These are phyloP conservation scores for Purpureocillium takamizusanense DNA, from an alignment of 2,329 filamentous ascomycete species.

Conservation along the genomic window DNA sequence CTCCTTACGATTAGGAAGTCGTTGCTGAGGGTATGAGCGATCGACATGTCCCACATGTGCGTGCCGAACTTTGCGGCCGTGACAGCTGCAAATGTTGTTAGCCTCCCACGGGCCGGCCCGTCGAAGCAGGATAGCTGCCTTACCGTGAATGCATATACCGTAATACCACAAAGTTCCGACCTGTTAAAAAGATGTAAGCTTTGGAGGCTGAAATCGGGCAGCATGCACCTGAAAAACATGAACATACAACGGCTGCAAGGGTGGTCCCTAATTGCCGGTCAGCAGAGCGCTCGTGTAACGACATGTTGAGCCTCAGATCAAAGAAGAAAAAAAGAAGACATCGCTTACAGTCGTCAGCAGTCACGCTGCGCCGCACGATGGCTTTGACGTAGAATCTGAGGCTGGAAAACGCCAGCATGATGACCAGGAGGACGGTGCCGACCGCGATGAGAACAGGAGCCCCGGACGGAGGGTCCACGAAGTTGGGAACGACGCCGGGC, in stretches of 20 bases:
- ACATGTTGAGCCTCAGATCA: too few relatives aligned
- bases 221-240: too few relatives aligned
- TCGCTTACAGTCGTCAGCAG: background rate
- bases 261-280: too few relatives aligned
- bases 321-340: too few relatives aligned
- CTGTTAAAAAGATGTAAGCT: background rate
- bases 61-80: background rate
- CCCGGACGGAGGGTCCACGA: background rate
- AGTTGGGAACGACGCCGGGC: background rate
- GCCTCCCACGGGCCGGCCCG: too few relatives aligned
- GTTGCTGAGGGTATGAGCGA: background rate
- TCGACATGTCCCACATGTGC: background rate
- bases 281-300: too few relatives aligned
- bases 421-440: background rate
- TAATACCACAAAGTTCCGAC: background rate
- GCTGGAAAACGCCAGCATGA: background rate
- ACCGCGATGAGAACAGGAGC: background rate
- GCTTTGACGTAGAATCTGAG: background rate
- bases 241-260: too few relatives aligned
- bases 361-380: background rate
- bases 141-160: background rate
- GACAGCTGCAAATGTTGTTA: background rate
- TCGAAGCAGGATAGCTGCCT: background rate
- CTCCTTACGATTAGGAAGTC: background rate
- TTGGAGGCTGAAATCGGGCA: too few relatives aligned